A percentile compares a stretch with the other conserved stretches of the same genome.
Conservation (phyloP, 2,329 filamentous ascomycete species). For the Blastomyces parvus region DNA sequence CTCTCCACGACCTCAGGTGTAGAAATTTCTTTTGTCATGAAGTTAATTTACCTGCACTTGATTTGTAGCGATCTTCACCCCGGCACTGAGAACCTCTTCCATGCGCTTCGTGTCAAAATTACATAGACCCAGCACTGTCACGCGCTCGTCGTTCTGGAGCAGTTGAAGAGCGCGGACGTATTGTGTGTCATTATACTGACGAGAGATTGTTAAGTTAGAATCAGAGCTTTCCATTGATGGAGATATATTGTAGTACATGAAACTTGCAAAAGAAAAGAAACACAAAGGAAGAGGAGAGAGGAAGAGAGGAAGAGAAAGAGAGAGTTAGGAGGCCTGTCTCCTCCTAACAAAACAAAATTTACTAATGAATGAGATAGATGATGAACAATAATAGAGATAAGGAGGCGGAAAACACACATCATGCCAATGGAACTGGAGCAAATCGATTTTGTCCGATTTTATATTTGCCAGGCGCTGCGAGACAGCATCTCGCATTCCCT, state of each 20-base stretch:
- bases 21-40: not conserved
- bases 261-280: not conserved
- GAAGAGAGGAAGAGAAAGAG: no score
- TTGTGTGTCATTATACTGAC: conserved; percentile 29
- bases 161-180: conserved; percentile 30
- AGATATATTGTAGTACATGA: not conserved
- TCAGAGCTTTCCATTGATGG: not conserved
- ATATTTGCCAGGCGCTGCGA: conserved; percentile 28
- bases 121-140: conserved; percentile 31
- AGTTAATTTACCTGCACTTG: conserved; percentile 28
- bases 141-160: conserved; percentile 27
- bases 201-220: not conserved
- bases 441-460: conserved; percentile 28
- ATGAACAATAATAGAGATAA: not conserved
- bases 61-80: conserved; percentile 29
- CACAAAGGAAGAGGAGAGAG: no score
- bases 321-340: not conserved
- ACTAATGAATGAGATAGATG: not conserved
- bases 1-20: not conserved
- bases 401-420: conserved; percentile 19
- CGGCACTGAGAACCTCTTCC: conserved; percentile 25
- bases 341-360: no score
- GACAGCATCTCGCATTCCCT: conserved; percentile 27
- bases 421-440: conserved; percentile 40
- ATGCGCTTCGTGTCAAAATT: conserved; percentile 36